A percentile compares a stretch with the other conserved stretches of the same genome.
These are phyloP conservation scores for Phlegmacium glaucopus DNA, from an alignment of 768 basidiomycete species.

Conservation along the genomic window DNA sequence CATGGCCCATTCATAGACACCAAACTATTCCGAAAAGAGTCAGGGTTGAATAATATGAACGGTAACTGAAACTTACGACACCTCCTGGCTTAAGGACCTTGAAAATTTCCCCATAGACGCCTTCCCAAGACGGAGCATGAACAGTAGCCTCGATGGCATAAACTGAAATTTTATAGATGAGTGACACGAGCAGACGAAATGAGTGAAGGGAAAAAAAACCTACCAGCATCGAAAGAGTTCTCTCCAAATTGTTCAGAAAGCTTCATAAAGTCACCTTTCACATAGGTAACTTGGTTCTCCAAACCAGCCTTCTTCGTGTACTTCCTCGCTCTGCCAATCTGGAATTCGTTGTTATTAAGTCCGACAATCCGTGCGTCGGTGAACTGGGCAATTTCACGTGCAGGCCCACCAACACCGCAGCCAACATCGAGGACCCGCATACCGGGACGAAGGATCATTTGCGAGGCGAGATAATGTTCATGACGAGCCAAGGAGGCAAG, in stretches of 20 bases:
- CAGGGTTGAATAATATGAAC: neutral
- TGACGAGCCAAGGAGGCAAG: slow-evolving; percentile 81
- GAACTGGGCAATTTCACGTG: slow-evolving; percentile 92
- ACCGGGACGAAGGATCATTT: slow-evolving; percentile 81
- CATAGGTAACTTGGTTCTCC: slow-evolving; percentile 73
- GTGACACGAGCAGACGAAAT: neutral
- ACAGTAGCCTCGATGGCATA: slow-evolving; percentile 98
- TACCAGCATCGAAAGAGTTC: slow-evolving; percentile 91
- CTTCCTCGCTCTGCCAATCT: slow-evolving; percentile 78
- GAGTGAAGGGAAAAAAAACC: slow-evolving; percentile 22
- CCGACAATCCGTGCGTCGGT: slow-evolving; percentile 82
- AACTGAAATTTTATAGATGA: slow-evolving; percentile 39
- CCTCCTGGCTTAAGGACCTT: slow-evolving; percentile 97
- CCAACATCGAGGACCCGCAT: slow-evolving; percentile 99
- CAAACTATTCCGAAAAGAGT: slow-evolving; percentile 57
- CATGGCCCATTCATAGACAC: slow-evolving; percentile 99
- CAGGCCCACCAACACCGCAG: slow-evolving; percentile 97
- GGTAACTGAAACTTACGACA: slow-evolving; percentile 52
- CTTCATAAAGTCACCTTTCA: slow-evolving; percentile 97
- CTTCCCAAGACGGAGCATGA: slow-evolving; percentile 94
- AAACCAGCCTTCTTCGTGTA: slow-evolving; percentile 80
- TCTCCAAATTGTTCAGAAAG: slow-evolving; percentile 88
- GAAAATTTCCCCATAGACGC: slow-evolving; percentile 90
- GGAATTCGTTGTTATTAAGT: slow-evolving; percentile 96
- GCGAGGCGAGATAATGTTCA: slow-evolving; percentile 92